These are phyloP conservation scores for Priceomyces medius DNA, from an alignment of 805 yeast species.

Conservation along the genomic window DNA sequence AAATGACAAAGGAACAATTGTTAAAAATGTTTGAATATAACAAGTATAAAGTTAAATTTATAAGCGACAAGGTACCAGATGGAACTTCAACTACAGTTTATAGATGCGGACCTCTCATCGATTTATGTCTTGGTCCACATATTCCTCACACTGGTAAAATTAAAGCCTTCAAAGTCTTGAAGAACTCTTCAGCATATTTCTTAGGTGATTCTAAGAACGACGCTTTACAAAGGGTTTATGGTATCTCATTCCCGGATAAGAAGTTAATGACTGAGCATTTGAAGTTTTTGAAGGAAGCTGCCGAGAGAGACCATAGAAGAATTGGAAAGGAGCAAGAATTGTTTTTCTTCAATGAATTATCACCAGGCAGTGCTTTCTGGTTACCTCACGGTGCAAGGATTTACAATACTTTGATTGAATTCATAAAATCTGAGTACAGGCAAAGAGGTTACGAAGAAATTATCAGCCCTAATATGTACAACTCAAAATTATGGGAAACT, in stretches of 20 bases:
- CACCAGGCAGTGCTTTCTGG: conserved; percentile 99
- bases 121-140: conserved; percentile 96
- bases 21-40: conserved; percentile 93
- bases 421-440: conserved; percentile 81
- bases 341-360: conserved; percentile 91
- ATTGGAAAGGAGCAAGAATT: conserved; percentile 96
- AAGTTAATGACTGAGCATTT: conserved; percentile 92
- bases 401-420: conserved; percentile 79
- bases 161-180: conserved; percentile 89
- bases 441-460: conserved; percentile 97
- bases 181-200: conserved; percentile 95
- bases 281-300: conserved; percentile 93
- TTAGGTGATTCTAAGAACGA: conserved; percentile 91
- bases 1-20: conserved; percentile 85
- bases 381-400: conserved; percentile 98
- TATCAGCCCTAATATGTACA: conserved; percentile 98
- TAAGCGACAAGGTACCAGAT: conserved; percentile 87
- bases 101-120: conserved; percentile 96
- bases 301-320: conserved; percentile 93
- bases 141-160: conserved; percentile 96
- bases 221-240: conserved; percentile 94
- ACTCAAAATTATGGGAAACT: conserved; percentile 95
- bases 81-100: conserved; percentile 95
- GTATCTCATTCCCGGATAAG: conserved; percentile 98
- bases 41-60: conserved; percentile 89